Percentiles rank a stretch among this genome's conserved stretches.
These are phyloP conservation scores for Lactifluus echinatus DNA, from an alignment of 768 basidiomycete species.

Conservation along the genomic window DNA sequence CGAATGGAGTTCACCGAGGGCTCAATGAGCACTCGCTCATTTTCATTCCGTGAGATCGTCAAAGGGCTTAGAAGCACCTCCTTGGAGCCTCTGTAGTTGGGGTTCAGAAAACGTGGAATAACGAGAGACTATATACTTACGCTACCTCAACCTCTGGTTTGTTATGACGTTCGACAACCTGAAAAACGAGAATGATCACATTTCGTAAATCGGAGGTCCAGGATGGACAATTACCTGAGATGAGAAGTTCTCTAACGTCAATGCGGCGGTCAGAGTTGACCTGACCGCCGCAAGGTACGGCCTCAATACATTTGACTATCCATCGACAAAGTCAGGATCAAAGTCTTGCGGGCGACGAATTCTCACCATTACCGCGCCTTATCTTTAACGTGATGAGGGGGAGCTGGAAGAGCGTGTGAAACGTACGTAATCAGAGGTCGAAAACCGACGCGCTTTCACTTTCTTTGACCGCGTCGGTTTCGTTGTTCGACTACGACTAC, in stretches of 20 bases:
- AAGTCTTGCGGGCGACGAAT: background rate
- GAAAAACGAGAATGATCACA: slow-evolving; percentile 21
- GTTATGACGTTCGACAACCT: slow-evolving; percentile 97
- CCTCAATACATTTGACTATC: slow-evolving; percentile 86
- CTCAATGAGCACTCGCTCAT: slow-evolving; percentile 95
- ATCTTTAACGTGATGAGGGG: slow-evolving; percentile 9
- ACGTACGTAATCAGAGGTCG: slow-evolving; percentile 32
- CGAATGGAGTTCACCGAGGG: slow-evolving; percentile 96
- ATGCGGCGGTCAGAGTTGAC: slow-evolving; percentile 92
- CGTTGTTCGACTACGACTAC: no score
- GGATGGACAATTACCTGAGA: slow-evolving; percentile 64
- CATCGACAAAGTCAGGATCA: background rate
- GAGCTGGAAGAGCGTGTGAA: slow-evolving; percentile 25
- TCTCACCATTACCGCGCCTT: slow-evolving; percentile 17
- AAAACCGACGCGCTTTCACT: background rate
- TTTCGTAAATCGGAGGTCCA: slow-evolving; percentile 9
- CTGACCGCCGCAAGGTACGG: slow-evolving; percentile 95
- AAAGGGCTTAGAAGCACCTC: slow-evolving; percentile 93
- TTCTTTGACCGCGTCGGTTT: background rate
- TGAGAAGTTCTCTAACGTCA: slow-evolving; percentile 96
- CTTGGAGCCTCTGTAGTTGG: slow-evolving; percentile 59
- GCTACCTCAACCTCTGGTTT: slow-evolving; percentile 90
- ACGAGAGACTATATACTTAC: slow-evolving; percentile 32
- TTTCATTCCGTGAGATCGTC: slow-evolving; percentile 93
- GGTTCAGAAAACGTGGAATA: background rate